Percentiles rank a stretch among this genome's conserved stretches.
Evolutionary conservation across 177 flowering plant species (phyloP).

Genomic region (Vitis hybrid): DNA sequence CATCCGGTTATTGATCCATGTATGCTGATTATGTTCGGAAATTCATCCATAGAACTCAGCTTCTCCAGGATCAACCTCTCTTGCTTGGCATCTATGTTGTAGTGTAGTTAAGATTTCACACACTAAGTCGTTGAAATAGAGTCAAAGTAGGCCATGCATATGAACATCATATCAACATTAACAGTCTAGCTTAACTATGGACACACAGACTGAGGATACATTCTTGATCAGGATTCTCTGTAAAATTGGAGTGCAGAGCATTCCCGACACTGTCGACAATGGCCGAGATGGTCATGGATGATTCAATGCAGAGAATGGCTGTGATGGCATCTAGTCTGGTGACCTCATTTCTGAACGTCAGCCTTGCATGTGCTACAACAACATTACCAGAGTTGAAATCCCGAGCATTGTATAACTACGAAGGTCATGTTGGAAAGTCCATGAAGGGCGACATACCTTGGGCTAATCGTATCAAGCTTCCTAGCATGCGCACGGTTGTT

Average conservation of each 20-base stretch:
- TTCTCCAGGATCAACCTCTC: slow-evolving; percentile 74
- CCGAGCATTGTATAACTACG: background rate
- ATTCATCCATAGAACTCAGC: slow-evolving; percentile 50
- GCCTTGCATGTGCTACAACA: too few species aligned
- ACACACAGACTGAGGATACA: slow-evolving; percentile 64
- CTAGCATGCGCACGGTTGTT: slow-evolving; percentile 97
- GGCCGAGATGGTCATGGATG: slow-evolving; percentile 97
- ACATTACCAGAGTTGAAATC: background rate
- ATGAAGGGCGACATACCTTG: slow-evolving; percentile 54
- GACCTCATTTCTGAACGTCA: too few species aligned
- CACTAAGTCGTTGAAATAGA: background rate
- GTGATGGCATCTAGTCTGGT: too few species aligned
- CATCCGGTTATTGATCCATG: slow-evolving; percentile 10
- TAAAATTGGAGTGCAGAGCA: slow-evolving; percentile 88
- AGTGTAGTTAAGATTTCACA: slow-evolving; percentile 32
- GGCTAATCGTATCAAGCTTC: slow-evolving; percentile 90
- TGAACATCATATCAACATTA: too few species aligned
- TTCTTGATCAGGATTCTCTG: slow-evolving; percentile 85
- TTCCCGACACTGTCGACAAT: slow-evolving; percentile 89
- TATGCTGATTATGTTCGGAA: slow-evolving; percentile 24
- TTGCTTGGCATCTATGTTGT: slow-evolving; percentile 61
- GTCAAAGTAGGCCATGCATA: background rate
- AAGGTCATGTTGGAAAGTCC: background rate
- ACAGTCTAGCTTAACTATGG: background rate
- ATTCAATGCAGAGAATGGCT: slow-evolving; percentile 78